Evolutionary conservation across 108 stramenopile species (phyloP).

Genomic region (Cyclotella atomus): DNA sequence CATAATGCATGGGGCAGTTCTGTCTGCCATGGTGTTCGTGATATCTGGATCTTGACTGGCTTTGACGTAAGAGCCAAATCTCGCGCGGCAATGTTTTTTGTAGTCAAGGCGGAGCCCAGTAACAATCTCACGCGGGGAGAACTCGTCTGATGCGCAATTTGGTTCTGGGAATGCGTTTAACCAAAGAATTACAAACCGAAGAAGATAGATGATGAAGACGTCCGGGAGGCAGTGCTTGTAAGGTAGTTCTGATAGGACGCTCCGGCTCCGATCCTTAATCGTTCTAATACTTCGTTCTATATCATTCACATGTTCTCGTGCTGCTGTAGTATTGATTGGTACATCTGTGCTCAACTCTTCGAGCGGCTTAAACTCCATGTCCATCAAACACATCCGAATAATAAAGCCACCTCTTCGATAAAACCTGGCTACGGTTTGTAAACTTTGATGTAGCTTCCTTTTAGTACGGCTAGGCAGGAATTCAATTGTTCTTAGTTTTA

Average conservation of each 20-base stretch:
- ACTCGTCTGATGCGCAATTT: conserved; percentile 11
- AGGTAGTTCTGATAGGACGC: conserved; percentile 6
- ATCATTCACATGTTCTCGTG: conserved; percentile 32
- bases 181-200: conserved; percentile 13
- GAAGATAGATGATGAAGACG: conserved; percentile 11
- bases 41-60: conserved; percentile 18
- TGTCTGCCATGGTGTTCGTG: conserved; percentile 21
- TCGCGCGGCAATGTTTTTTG: conserved; percentile 19
- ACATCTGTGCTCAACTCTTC: neutral
- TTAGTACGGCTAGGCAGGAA: conserved; percentile 16
- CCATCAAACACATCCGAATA: neutral
- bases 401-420: conserved; percentile 27
- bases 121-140: conserved; percentile 28
- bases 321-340: conserved; percentile 21
- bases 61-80: conserved; percentile 36
- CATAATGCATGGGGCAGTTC: conserved; percentile 13
- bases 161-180: conserved; percentile 27
- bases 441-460: neutral
- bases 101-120: conserved; percentile 14
- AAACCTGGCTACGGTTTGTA: neutral
- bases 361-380: conserved; percentile 28
- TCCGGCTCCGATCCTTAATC: conserved; percentile 11
- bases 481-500: conserved; percentile 34
- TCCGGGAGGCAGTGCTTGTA: neutral
- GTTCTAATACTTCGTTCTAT: conserved; percentile 20